Percentiles rank a stretch among this genome's conserved stretches.
phyloP scores from a whole-genome alignment of 2,329 filamentous ascomycete genomes.

The Elsinoe ampelina region DNA sequence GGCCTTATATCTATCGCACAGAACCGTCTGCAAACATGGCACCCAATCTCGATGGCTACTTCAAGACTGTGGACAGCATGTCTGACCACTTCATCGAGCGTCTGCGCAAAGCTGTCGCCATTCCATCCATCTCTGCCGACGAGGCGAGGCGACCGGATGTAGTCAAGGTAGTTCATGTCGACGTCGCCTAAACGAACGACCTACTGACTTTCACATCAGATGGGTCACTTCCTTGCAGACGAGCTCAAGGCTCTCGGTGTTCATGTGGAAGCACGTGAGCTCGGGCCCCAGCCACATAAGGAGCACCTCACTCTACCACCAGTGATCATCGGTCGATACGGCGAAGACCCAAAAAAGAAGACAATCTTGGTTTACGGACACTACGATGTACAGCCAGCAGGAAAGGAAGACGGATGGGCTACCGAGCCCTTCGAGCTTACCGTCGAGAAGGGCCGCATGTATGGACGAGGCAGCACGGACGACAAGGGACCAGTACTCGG shows the following conservation, averaged over 20 bases:
- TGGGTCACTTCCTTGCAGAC: constrained; percentile 81
- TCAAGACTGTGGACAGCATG: constrained; percentile 79
- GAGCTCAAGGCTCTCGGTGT: constrained; percentile 81
- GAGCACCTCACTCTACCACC: constrained; percentile 87
- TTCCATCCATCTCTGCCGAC: constrained; percentile 90
- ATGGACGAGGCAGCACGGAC: constrained; percentile 87
- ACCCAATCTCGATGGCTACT: constrained; percentile 82
- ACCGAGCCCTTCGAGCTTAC: constrained; percentile 87
- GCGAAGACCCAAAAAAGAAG: constrained; percentile 82
- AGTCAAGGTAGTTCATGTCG: constrained; percentile 50
- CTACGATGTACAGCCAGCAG: constrained; percentile 95
- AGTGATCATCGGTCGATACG: constrained; percentile 84
- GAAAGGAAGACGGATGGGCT: constrained; percentile 88
- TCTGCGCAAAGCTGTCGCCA: constrained; percentile 84
- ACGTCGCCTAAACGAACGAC: background rate
- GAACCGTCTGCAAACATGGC: constrained; percentile 54
- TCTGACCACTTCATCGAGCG: constrained; percentile 79
- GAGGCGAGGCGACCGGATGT: constrained; percentile 84
- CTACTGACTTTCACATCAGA: constrained; percentile 30
- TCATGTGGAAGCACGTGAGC: constrained; percentile 71
- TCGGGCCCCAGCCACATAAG: constrained; percentile 87
- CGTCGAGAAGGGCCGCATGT: constrained; percentile 88
- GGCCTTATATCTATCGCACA: constrained; percentile 39
- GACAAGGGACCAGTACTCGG: constrained; percentile 96
- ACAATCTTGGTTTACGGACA: constrained; percentile 96